A percentile compares a stretch with the other conserved stretches of the same genome.
Evolutionary conservation across 805 yeast genomes (phyloP).

Genomic region (Wickerhamomyces canadensis): DNA sequence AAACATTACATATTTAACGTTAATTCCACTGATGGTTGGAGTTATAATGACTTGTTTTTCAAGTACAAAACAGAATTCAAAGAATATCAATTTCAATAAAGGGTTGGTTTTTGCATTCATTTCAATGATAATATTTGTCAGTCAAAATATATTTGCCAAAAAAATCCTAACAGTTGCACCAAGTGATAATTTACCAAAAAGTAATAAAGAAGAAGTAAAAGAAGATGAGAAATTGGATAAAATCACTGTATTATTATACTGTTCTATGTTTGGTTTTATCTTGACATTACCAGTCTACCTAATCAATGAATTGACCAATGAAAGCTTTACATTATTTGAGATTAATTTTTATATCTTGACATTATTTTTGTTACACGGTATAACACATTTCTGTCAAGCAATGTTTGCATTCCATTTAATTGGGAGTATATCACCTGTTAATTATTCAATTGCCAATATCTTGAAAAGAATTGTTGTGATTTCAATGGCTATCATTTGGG

Average conservation of each 20-base stretch:
- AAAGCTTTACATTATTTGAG: conserved; percentile 24
- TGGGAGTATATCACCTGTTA: conserved; percentile 68
- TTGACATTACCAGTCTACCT: conserved; percentile 66
- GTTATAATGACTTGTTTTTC: conserved; percentile 76
- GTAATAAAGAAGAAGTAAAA: conserved; percentile 16
- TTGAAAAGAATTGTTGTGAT: conserved; percentile 70
- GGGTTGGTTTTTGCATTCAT: conserved; percentile 35
- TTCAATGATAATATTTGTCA: conserved; percentile 57
- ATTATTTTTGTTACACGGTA: conserved; percentile 55
- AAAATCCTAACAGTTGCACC: conserved; percentile 51
- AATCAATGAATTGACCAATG: conserved; percentile 41
- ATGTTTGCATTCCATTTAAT: conserved; percentile 71
- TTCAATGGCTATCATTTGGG: conserved; percentile 59
- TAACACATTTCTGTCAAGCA: conserved; percentile 66
- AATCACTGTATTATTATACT: conserved; percentile 63
- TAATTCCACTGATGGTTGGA: conserved; percentile 75
- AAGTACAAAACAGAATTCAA: conserved; percentile 21
- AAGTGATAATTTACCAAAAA: conserved; percentile 13
- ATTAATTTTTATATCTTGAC: conserved; percentile 24
- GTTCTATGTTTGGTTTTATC: conserved; percentile 63
- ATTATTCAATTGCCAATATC: conserved; percentile 75
- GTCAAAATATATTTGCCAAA: conserved; percentile 79
- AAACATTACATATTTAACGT: conserved; percentile 65
- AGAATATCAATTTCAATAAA: conserved; percentile 15
- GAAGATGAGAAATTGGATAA: conserved; percentile 52